phyloP scores from a whole-genome alignment of 768 basidiomycete genomes.

The Russula sp. region DNA sequence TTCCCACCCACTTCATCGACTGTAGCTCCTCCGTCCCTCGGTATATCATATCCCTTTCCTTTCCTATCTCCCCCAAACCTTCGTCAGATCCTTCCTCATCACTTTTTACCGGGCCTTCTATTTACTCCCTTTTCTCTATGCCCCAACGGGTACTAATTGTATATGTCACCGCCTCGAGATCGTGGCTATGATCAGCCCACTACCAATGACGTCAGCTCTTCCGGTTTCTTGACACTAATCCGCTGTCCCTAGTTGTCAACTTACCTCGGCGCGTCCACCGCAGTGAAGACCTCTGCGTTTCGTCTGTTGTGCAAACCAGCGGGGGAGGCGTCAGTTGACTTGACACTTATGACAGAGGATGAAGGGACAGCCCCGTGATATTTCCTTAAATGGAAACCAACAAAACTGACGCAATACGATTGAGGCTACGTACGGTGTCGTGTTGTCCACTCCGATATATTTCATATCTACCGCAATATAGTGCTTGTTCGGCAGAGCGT shows the following conservation, averaged over 20 bases:
- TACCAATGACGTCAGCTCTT: conserved; percentile 22
- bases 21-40: no score
- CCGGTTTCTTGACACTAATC: background rate
- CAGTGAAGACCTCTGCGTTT: conserved; percentile 69
- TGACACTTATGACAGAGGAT: background rate
- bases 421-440: conserved; percentile 45
- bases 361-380: background rate
- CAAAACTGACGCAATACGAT: conserved; percentile 6
- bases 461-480: conserved; percentile 63
- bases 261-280: conserved; percentile 81
- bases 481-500: conserved; percentile 88
- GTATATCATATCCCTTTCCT: no score
- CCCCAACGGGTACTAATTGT: background rate
- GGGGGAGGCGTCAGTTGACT: background rate
- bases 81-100: background rate
- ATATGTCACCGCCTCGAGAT: conserved; percentile 22
- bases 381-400: conserved; percentile 3
- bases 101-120: background rate
- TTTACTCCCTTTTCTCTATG: background rate
- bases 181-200: conserved; percentile 25
- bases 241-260: conserved; percentile 21
- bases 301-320: background rate
- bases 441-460: conserved; percentile 66
- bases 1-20: no score
- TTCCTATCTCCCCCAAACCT: no score